These are phyloP conservation scores for Leptographium procerum DNA, from an alignment of 2,329 filamentous ascomycete species.

Conservation along the genomic window DNA sequence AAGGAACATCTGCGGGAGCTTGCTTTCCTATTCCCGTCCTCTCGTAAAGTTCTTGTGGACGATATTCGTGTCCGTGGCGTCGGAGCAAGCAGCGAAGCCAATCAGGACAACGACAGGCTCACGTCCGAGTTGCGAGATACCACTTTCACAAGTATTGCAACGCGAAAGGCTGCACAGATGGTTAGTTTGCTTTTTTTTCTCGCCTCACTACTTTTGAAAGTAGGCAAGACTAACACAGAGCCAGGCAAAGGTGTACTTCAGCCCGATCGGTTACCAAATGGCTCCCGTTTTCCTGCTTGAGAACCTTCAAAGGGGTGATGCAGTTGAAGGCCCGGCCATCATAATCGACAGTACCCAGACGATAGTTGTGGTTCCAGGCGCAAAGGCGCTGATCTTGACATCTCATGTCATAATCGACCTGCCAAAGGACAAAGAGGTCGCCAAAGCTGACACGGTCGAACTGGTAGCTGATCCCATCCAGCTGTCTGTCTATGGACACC, in stretches of 20 bases:
- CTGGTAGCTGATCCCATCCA: constrained; percentile 52
- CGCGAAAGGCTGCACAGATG: constrained; percentile 16
- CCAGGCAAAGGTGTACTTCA: too few species aligned
- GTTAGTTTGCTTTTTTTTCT: not conserved
- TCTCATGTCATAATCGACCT: constrained; percentile 86
- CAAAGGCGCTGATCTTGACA: constrained; percentile 64
- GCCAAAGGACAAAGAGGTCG: constrained; percentile 19
- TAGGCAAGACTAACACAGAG: too few species aligned
- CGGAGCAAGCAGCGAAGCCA: constrained; percentile 59
- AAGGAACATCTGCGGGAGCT: constrained; percentile 86
- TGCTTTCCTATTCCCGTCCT: constrained; percentile 68
- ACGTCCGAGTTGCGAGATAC: constrained; percentile 54
- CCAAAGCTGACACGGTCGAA: not conserved
- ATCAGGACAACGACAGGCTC: constrained; percentile 60
- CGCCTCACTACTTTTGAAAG: not conserved
- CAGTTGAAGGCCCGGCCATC: constrained; percentile 68
- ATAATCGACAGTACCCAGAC: constrained; percentile 82
- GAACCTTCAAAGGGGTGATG: constrained; percentile 58
- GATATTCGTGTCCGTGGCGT: constrained; percentile 82
- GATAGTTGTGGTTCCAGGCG: constrained; percentile 72
- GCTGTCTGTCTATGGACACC: constrained; percentile 67
- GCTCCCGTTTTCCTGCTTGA: constrained; percentile 64
- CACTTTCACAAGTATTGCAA: constrained; percentile 44
- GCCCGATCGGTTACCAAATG: not conserved
- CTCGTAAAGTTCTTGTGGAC: constrained; percentile 74